Percentiles rank a stretch among this genome's conserved stretches.
Conservation (phyloP, 176 grass and related monocot species). For the Eremochloa ophiuroides region DNA sequence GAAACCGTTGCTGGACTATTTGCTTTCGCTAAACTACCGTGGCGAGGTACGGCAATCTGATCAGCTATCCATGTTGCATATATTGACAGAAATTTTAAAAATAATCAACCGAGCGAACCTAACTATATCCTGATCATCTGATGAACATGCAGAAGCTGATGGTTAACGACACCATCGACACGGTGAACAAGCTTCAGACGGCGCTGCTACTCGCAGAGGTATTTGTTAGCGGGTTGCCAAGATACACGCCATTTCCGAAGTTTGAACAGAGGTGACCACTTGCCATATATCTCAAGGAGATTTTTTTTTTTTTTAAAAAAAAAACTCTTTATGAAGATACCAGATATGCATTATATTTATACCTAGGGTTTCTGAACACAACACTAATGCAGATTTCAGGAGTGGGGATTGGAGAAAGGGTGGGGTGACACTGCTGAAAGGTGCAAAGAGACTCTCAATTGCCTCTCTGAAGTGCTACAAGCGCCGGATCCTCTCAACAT, state of each 20-base stretch:
- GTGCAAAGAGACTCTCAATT: slow-evolving; percentile 80
- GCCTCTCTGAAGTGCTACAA: slow-evolving; percentile 92
- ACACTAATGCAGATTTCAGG: slow-evolving; percentile 62
- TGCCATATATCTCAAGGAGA: not conserved
- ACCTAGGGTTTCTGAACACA: not conserved
- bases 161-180: slow-evolving; percentile 66
- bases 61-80: not conserved
- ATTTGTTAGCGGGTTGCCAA: slow-evolving; percentile 59
- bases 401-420: slow-evolving; percentile 97
- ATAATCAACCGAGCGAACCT: not conserved
- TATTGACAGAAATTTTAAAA: not conserved
- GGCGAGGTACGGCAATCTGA: slow-evolving; percentile 54
- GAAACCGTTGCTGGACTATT: slow-evolving; percentile 77
- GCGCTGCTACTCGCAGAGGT: slow-evolving; percentile 85
- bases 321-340: not conserved
- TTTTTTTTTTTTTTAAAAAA: too few species aligned
- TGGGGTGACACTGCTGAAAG: slow-evolving; percentile 85
- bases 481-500: slow-evolving; percentile 85
- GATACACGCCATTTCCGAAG: slow-evolving; percentile 68
- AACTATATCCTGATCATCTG: not conserved
- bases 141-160: slow-evolving; percentile 78
- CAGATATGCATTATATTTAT: not conserved
- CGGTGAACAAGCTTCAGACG: slow-evolving; percentile 85
- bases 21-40: slow-evolving; percentile 61
- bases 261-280: slow-evolving; percentile 74